These are phyloP conservation scores for Phytophthora pinifolia DNA, from an alignment of 352 stramenopile genomes.

Conservation along the genomic window DNA sequence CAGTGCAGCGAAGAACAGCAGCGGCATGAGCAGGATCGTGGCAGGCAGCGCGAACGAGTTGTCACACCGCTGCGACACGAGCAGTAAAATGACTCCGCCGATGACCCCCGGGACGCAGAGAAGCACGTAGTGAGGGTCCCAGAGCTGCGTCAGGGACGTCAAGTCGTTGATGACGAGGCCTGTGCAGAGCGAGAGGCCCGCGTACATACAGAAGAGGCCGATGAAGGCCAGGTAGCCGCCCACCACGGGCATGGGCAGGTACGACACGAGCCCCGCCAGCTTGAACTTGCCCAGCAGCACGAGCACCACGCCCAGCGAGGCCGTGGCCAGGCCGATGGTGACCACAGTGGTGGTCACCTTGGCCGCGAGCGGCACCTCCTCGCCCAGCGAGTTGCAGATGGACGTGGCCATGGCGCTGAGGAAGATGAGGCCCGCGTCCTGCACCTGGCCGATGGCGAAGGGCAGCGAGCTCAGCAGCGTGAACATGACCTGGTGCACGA, in stretches of 20 bases:
- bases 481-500: conserved; percentile 93
- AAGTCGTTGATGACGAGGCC: conserved; percentile 89
- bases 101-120: conserved; percentile 86
- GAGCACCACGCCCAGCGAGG: conserved; percentile 91
- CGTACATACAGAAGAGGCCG: conserved; percentile 95
- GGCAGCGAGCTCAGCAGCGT: conserved; percentile 90
- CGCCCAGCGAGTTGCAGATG: conserved; percentile 80
- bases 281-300: conserved; percentile 93
- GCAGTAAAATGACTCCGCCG: conserved; percentile 80
- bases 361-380: conserved; percentile 57
- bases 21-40: conserved; percentile 86
- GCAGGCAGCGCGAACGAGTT: conserved; percentile 74
- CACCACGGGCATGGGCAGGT: conserved; percentile 97
- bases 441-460: conserved; percentile 98
- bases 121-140: conserved; percentile 62
- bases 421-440: conserved; percentile 99
- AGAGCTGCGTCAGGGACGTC: conserved; percentile 74
- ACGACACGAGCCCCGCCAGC: conserved; percentile 94
- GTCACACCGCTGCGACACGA: conserved; percentile 79
- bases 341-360: conserved; percentile 95
- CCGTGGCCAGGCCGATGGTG: conserved; percentile 91
- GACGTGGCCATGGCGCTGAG: conserved; percentile 93
- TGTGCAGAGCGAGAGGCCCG: conserved; percentile 92
- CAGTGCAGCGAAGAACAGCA: conserved; percentile 92
- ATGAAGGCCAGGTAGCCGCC: conserved; percentile 98